Conservation (phyloP, 768 basidiomycete genomes). For the Dioszegia hungarica region DNA sequence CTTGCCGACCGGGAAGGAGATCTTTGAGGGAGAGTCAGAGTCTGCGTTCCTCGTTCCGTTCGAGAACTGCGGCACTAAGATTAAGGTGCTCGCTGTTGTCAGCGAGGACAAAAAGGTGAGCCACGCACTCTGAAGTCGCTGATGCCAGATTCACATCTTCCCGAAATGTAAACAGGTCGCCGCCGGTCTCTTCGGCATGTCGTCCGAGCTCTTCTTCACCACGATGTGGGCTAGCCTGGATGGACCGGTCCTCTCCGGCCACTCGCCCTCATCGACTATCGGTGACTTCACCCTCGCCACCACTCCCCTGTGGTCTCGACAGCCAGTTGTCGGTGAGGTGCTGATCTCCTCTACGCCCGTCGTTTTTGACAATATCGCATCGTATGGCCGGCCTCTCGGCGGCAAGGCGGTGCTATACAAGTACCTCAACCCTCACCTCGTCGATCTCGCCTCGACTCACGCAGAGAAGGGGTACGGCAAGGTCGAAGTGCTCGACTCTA, state of each 20-base stretch:
- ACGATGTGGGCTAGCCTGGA: conserved; percentile 3
- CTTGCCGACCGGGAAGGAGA: conserved; percentile 27
- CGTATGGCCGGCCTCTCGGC: conserved; percentile 75
- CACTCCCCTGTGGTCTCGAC: conserved; percentile 65
- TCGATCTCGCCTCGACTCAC: conserved; percentile 60
- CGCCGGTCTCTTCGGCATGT: conserved; percentile 19
- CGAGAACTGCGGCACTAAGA: conserved; percentile 40
- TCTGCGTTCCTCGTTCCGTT: conserved; percentile 37
- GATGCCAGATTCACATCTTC: conserved; percentile 40
- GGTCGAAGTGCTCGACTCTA: conserved; percentile 72
- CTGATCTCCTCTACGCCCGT: conserved; percentile 57
- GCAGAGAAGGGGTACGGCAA: conserved; percentile 53
- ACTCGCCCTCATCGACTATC: conserved; percentile 5
- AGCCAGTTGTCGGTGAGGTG: conserved; percentile 57
- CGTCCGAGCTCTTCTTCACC: conserved; percentile 32
- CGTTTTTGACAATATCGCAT: conserved; percentile 57
- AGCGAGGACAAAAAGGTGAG: conserved; percentile 24
- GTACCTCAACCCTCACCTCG: conserved; percentile 79
- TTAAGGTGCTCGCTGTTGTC: conserved; percentile 38
- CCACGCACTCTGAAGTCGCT: not conserved
- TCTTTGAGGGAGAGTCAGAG: conserved; percentile 28
- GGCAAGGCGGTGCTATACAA: conserved; percentile 88
- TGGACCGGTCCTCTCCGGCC: conserved; percentile 17
- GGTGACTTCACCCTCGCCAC: conserved; percentile 52
- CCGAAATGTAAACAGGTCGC: conserved; percentile 46